phyloP scores from a whole-genome alignment of 2,329 filamentous ascomycete species.

The Coniella lustricola region DNA sequence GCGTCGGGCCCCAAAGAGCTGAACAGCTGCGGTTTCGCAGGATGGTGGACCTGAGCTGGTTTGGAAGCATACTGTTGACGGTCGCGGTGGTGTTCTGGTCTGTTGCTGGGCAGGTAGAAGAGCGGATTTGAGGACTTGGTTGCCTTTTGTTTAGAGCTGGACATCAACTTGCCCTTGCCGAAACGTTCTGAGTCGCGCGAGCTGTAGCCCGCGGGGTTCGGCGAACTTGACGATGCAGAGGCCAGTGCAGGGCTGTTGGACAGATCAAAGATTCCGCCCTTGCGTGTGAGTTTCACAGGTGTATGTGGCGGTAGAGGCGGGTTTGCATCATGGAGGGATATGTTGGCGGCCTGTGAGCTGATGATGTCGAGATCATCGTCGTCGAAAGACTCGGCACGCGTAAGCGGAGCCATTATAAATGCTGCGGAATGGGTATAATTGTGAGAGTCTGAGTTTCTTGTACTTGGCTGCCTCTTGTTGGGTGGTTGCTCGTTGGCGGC shows the following conservation, averaged over 20 bases:
- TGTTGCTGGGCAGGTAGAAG: constrained; percentile 47
- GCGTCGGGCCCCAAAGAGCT: constrained; percentile 32
- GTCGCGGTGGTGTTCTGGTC: constrained; percentile 51
- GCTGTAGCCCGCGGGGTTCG: constrained; percentile 5
- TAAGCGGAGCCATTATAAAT: constrained; percentile 21
- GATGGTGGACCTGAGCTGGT: constrained; percentile 19
- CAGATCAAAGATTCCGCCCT: constrained; percentile 26
- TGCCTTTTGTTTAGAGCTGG: constrained; percentile 48
- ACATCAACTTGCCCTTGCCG: constrained; percentile 37
- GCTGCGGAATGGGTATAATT: neutral
- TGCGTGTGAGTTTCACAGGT: constrained; percentile 31
- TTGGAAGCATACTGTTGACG: constrained; percentile 41
- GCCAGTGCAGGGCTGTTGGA: constrained; percentile 22
- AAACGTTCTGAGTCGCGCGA: constrained; percentile 26
- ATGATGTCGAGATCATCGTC: constrained; percentile 31
- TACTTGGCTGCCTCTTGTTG: neutral
- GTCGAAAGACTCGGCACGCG: constrained; percentile 27
- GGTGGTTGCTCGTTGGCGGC: too few species aligned
- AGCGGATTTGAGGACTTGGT: constrained; percentile 29
- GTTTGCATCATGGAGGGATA: constrained; percentile 10
- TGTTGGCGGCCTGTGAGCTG: constrained; percentile 26
- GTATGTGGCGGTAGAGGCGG: constrained; percentile 19
- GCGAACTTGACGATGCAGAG: constrained; percentile 5
- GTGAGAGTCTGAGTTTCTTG: too few species aligned
- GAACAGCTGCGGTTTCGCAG: constrained; percentile 38